Evolutionary conservation across 1,284 basidiomycete species (phyloP), one percentile per base, ranked within the genome.

Genomic region (Singerocomus inundabilis): DNA sequence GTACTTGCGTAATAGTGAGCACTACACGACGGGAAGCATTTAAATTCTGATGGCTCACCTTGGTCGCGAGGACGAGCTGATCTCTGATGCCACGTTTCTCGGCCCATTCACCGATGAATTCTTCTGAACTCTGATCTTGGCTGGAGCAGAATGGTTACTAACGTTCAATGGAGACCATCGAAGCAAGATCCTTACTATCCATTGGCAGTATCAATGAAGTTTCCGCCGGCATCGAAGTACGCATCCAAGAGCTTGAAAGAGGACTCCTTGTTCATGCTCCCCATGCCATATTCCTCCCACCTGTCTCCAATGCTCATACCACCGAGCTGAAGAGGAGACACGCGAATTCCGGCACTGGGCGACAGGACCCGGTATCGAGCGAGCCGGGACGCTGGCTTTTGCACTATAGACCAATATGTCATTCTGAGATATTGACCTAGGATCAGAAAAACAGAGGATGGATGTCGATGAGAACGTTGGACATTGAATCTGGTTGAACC

Each of bases 21-120:
- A 21, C 21, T 21, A 21, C 21, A 21, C 21, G 21, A 21, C 21
- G 4, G 21, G 21, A 21, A 21, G 21, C 21, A 21, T 21, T 21
- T 21, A 21, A n/a, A 21, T 21, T 21, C 2, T 21, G 21, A 21
- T 21, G 21, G 21, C 21, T 21, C 21, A 52, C 51, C 63, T 82
- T 81, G 5, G 77, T 80, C 1, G 78, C 77, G 44, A 82, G 69
- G 49, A 80, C 75, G 13, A 77, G 63, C 57, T 80, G 74, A 56
- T 84, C 77, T 5, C 81, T 71, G 44, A 73, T 78, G 1, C 69
- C 69, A 12, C 76, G 67, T n/a, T 61, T 49, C 49, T 78, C 74
- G 37, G 75, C 74, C 81, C 81, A 84, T 57, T 79, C 79, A 1
- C 81, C 81, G 36, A 83, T 72, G 56, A 77, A 74, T 38, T 62